Percentiles rank a stretch among this genome's conserved stretches.
phyloP scores from a whole-genome alignment of 2,329 filamentous ascomycete genomes.

The Blumeria graminis region DNA sequence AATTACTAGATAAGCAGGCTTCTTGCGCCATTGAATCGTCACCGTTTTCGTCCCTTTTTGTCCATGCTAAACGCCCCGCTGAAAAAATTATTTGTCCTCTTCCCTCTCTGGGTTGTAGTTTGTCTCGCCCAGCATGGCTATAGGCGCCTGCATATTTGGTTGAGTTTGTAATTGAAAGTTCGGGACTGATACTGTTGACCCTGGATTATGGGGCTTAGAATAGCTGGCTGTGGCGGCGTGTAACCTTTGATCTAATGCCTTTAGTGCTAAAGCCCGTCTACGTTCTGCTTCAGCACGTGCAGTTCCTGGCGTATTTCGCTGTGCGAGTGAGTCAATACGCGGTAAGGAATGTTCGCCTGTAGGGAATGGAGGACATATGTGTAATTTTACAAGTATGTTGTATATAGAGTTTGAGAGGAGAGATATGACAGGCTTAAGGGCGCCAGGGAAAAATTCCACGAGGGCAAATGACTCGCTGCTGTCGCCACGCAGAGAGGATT shows the following conservation, averaged over 20 bases:
- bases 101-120: conserved; percentile 44
- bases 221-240: conserved; percentile 46
- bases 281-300: conserved; percentile 82
- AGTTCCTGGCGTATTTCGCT: conserved; percentile 32
- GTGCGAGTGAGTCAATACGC: conserved; percentile 36
- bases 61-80: too few relatives aligned
- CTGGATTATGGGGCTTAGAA: conserved; percentile 18
- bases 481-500: conserved; percentile 54
- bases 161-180: conserved; percentile 32
- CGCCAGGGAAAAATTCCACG: conserved; percentile 80
- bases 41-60: too few relatives aligned
- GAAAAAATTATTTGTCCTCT: conserved; percentile 6
- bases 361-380: conserved; percentile 67
- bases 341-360: conserved; percentile 54
- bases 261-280: conserved; percentile 66
- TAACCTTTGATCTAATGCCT: conserved; percentile 75
- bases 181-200: conserved; percentile 22
- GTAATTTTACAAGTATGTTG: conserved; percentile 45
- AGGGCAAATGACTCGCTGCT: conserved; percentile 93
- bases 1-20: too few relatives aligned
- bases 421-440: conserved; percentile 53
- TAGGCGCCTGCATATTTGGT: conserved; percentile 28
- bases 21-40: too few relatives aligned
- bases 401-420: conserved; percentile 55
- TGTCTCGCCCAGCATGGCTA: conserved; percentile 41